A percentile compares a stretch with the other conserved stretches of the same genome.
phyloP scores from a whole-genome alignment of 1,139 yeast genomes.

The Yamadazyma kanchanaburiensis region DNA sequence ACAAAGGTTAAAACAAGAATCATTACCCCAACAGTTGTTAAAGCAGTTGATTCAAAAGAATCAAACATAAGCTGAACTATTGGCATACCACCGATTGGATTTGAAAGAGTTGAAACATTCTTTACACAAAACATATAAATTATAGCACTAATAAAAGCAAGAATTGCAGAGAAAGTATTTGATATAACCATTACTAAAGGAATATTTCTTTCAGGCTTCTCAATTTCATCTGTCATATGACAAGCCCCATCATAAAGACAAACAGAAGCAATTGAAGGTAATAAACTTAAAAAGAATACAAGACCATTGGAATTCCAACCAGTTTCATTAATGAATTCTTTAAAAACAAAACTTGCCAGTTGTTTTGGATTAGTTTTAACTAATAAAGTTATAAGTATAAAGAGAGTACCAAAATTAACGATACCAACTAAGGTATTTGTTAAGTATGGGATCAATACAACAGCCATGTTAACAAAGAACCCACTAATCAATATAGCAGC shows the following conservation, averaged over 20 bases:
- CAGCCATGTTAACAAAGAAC: conserved; percentile 18
- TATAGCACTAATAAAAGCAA: conserved; percentile 20
- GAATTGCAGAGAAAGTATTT: conserved; percentile 19
- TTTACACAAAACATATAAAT: conserved; percentile 26
- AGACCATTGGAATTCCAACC: conserved; percentile 28
- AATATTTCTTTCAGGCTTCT: conserved; percentile 22
- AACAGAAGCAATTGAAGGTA: conserved; percentile 26
- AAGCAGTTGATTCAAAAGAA: conserved; percentile 20
- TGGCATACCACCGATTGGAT: conserved; percentile 28
- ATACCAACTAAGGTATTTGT: conserved; percentile 17
- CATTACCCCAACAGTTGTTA: conserved; percentile 23
- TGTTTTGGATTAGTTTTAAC: conserved; percentile 21
- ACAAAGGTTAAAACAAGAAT: conserved; percentile 19
- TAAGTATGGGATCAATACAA: conserved; percentile 16
- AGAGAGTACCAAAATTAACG: conserved; percentile 23
- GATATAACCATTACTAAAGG: conserved; percentile 27
- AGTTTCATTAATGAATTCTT: conserved; percentile 20
- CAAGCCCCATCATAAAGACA: conserved; percentile 26
- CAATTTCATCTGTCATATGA: conserved; percentile 30
- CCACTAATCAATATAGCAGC: conserved; percentile 15
- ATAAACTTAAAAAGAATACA: conserved; percentile 24
- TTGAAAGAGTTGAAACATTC: conserved; percentile 14
- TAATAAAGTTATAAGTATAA: conserved; percentile 21
- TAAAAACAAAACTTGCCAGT: conserved; percentile 21
- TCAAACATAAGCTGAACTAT: conserved; percentile 26